These are phyloP conservation scores for Fraxinus sp. DNA, from an alignment of 305 asterid genomes.

Conservation along the genomic window DNA sequence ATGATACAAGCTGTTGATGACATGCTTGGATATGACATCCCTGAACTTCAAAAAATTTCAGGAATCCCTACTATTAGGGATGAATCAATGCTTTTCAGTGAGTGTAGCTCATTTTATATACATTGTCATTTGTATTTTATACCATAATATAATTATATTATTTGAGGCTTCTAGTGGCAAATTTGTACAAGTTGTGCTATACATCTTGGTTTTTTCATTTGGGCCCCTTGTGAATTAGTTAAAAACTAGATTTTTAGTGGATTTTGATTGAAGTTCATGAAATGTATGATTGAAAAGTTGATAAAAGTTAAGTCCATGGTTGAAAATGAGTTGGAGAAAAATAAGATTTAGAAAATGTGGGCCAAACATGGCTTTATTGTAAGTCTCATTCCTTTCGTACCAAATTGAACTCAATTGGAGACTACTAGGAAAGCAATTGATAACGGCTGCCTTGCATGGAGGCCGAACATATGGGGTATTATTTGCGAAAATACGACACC, in stretches of 20 bases:
- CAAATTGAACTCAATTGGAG: neutral
- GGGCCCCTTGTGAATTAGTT: neutral
- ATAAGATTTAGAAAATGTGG: neutral
- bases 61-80: slow-evolving; percentile 76
- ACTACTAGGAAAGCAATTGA: neutral
- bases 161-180: neutral
- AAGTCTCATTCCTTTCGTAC: neutral
- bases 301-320: neutral
- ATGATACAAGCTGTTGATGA: slow-evolving; percentile 86
- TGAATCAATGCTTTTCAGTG: neutral
- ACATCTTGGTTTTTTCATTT: neutral
- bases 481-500: neutral
- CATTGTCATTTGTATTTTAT: neutral
- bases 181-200: neutral
- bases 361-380: neutral
- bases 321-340: neutral
- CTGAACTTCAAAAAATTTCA: slow-evolving; percentile 76
- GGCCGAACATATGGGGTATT: neutral
- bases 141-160: neutral
- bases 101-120: neutral
- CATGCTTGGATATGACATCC: slow-evolving; percentile 95
- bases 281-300: neutral
- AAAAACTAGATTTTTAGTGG: neutral
- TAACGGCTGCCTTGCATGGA: neutral
- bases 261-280: neutral